Conservation (phyloP, 208 protist genomes). For the Trypanosoma avium region DNA sequence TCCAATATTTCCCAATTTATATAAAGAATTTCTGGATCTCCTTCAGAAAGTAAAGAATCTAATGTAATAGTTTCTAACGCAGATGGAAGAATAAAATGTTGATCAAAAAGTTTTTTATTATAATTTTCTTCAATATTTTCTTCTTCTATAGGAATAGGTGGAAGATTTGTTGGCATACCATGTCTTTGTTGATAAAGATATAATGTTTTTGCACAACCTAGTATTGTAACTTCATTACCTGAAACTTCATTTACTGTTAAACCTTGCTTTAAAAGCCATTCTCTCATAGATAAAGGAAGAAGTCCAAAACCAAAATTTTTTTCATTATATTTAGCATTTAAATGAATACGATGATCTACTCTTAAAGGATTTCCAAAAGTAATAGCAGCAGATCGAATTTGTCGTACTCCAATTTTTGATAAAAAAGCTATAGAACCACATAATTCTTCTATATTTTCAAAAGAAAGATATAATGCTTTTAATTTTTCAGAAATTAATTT, state of each 20-base stretch:
- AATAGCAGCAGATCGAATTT: conserved; percentile 2
- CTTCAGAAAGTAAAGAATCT: conserved; percentile 30
- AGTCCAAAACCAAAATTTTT: conserved; percentile 14
- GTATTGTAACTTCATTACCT: background rate
- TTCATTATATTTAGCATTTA: background rate
- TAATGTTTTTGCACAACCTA: conserved; percentile 7
- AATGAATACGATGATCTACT: conserved; percentile 9
- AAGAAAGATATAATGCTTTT: conserved; percentile 8
- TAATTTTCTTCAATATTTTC: background rate
- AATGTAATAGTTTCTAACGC: background rate
- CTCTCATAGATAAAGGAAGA: background rate
- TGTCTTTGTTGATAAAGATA: background rate
- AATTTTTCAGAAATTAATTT: background rate
- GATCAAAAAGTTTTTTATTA: background rate
- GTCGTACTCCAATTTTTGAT: conserved; percentile 7
- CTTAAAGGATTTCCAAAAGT: conserved; percentile 6
- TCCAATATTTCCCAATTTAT: conserved; percentile 38
- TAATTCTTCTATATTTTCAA: conserved; percentile 11
- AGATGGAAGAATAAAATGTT: background rate
- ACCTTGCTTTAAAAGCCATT: conserved; percentile 15
- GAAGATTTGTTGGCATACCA: background rate
- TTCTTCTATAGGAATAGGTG: background rate
- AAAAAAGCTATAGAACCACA: conserved; percentile 8
- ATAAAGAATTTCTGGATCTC: conserved; percentile 34
- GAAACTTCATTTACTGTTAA: background rate